These are phyloP conservation scores for Penicillium coprophilum DNA, from an alignment of 495 filamentous ascomycete species.

Conservation along the genomic window DNA sequence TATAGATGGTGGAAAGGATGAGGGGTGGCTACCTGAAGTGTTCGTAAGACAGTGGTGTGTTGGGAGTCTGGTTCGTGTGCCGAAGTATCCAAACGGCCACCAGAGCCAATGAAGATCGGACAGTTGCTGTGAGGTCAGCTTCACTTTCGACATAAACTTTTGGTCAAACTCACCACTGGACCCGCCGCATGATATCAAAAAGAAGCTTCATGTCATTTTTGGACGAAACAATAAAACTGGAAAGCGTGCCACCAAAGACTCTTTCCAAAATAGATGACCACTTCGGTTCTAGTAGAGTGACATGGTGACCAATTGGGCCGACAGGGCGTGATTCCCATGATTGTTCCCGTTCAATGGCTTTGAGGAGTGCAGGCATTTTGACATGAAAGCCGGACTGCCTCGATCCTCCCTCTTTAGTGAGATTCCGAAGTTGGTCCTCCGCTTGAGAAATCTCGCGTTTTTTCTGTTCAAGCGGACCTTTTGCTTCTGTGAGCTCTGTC, in stretches of 20 bases:
- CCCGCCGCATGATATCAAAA: slow-evolving; percentile 57
- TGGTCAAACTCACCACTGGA: slow-evolving; percentile 47
- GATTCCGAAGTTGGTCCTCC: slow-evolving; percentile 45
- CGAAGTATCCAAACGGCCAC: slow-evolving; percentile 57
- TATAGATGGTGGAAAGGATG: slow-evolving; percentile 8
- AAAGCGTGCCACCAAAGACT: slow-evolving; percentile 61
- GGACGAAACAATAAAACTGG: slow-evolving; percentile 76
- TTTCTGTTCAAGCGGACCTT: slow-evolving; percentile 29
- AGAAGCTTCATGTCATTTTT: slow-evolving; percentile 67
- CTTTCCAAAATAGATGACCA: slow-evolving; percentile 86
- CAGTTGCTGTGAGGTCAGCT: slow-evolving; percentile 39
- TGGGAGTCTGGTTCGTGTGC: slow-evolving; percentile 68
- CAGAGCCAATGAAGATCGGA: slow-evolving; percentile 66
- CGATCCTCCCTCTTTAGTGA: slow-evolving; percentile 54
- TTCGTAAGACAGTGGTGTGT: slow-evolving; percentile 74
- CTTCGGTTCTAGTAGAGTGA: slow-evolving; percentile 71
- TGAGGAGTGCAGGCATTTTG: slow-evolving; percentile 62
- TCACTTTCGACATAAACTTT: background rate
- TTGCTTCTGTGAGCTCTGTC: slow-evolving; percentile 27
- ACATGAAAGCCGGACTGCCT: slow-evolving; percentile 56
- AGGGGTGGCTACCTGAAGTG: slow-evolving; percentile 56
- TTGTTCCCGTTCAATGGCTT: slow-evolving; percentile 62
- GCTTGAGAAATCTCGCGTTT: slow-evolving; percentile 42
- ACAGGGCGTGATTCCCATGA: slow-evolving; percentile 71
- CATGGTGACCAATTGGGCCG: slow-evolving; percentile 76